Base-by-base conservation (phyloP, 2,329 filamentous ascomycete genomes). In the Monilinia fructigena region DNA sequence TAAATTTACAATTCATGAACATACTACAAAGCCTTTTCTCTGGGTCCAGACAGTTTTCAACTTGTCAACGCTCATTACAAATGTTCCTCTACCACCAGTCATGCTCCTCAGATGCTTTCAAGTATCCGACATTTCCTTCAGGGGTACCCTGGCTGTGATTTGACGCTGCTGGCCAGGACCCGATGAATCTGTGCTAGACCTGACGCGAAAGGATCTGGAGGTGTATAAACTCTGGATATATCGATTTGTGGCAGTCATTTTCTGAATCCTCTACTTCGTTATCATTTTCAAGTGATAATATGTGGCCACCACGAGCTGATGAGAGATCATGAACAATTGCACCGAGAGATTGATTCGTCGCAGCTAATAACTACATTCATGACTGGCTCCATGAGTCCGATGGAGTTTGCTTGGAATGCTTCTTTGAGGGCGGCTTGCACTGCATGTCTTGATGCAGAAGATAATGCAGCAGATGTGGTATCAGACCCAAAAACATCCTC, bases 111-210 rank as follows among this genome's bases (percentile, higher is more conserved):
- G 79, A 75, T 96, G 91, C 76, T 92, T 92, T 92, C 72, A 98
- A 82, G 77, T 98, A 99, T 53, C 94, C 91, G 47, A 98, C 92
- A 98, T 97, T 78, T 98, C 94, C 79, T 95, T 96, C 73, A 98
- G 82, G 42, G 95, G 95, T 38, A 98, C 94, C 73, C 91, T 87
- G 28, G 93, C 95, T 14, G 89, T 88, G 71, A 99, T 92, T 60
- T 89, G 83, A 66, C 83, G 78, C 67, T 86, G 85, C 42, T 82
- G 77, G 4, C 75, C 74, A 45, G 74, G 71, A 3, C 84, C 67
- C 83, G 80, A 79, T 80, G 82, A 55, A 81, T 79, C 65, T 79
- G 78, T 45, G 78, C 79, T 48, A 78, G 82, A 72, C 11, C 54
- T 79, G 81, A 73, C 80, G 81, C 76, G 81, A 94, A 98, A 1